Evolutionary conservation across 2,329 filamentous ascomycete species (phyloP).

Genomic region (Dryadomyces quercus-mongolicae): DNA sequence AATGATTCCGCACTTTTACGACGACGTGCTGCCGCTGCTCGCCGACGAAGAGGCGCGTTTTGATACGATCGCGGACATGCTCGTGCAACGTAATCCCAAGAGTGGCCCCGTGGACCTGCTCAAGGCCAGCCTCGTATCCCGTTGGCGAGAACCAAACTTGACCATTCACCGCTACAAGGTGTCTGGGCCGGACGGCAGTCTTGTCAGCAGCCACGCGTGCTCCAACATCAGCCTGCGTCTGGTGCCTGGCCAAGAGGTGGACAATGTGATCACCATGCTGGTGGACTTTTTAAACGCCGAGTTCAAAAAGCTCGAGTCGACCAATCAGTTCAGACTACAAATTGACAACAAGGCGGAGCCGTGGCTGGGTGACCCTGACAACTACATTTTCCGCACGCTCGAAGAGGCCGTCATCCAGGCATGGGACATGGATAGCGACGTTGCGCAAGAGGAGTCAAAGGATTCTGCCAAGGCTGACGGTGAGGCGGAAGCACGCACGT

Average conservation of each 20-base stretch:
- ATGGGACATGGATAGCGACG: constrained; percentile 49
- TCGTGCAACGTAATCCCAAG: constrained; percentile 59
- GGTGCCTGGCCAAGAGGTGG: constrained; percentile 84
- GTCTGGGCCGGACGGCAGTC: constrained; percentile 79
- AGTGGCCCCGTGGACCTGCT: constrained; percentile 51
- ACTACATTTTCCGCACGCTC: constrained; percentile 81
- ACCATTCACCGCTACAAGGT: constrained; percentile 91
- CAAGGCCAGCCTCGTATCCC: constrained; percentile 75
- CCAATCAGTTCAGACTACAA: constrained; percentile 67
- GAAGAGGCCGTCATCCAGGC: constrained; percentile 74
- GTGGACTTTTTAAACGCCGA: constrained; percentile 54
- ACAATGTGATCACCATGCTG: constrained; percentile 58
- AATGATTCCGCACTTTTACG: constrained; percentile 80
- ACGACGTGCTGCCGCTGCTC: constrained; percentile 65
- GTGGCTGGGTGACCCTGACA: constrained; percentile 86
- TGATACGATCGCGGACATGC: constrained; percentile 66
- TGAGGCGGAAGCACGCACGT: not conserved
- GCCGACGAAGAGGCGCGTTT: constrained; percentile 69
- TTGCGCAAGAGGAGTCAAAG: constrained; percentile 10
- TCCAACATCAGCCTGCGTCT: constrained; percentile 83
- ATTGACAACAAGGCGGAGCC: constrained; percentile 93
- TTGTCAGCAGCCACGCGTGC: constrained; percentile 82
- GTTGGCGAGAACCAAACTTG: constrained; percentile 90
- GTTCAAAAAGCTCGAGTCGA: constrained; percentile 64
- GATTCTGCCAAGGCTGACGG: not conserved